Base-by-base conservation (phyloP, 1,139 yeast species). In the Geotrichum macrosporum region DNA sequence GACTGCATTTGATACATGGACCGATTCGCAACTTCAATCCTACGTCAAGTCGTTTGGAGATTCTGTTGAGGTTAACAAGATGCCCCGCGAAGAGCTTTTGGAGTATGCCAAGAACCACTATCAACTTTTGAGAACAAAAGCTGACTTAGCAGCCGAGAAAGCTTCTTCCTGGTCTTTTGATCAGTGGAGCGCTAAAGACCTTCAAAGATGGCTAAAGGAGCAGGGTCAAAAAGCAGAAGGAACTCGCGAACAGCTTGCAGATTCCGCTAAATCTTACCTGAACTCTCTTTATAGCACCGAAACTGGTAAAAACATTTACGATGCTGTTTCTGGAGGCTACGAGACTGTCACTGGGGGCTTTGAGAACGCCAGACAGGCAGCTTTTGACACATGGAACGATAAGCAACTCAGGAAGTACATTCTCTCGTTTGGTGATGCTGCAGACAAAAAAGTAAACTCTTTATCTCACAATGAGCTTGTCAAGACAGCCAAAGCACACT, bases 391-490 rank as follows among this genome's bases (percentile, higher is more conserved):
- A 30, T 80, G 82, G 80, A 67, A 78, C 19, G 72, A 71, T 34
- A 71, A 73, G 27, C 86, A 81, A 54, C 65, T 81, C 55, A 71
- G 66, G 55, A 68, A 71, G 26, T 81, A 79, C 61, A 63, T 31
- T 3, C 18, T n/a, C 15, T 31, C 18, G 18, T 31, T 31, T 31
- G 35, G 35, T 16, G 15, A 4, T 31, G 15, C 35, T 31, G 4
- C 35, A 10, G 5, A 16, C 4, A 33, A 33, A 8, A 15, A n/a
- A n/a, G n/a, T n/a, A n/a, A n/a, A n/a, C n/a, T n/a, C 8, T 10
- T 13, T 33, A 20, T 15, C 35, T 9, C 13, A 20, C 13, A 16
- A 15, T 15, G 35, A 33, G 13, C 19, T 33, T 4, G 4, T 33
- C 10, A 33, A 33, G 10, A 4, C 16, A n/a, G 35, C 35, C 4